Evolutionary conservation across 2,329 filamentous ascomycete genomes (phyloP).

Genomic region (Talaromyces sp.): DNA sequence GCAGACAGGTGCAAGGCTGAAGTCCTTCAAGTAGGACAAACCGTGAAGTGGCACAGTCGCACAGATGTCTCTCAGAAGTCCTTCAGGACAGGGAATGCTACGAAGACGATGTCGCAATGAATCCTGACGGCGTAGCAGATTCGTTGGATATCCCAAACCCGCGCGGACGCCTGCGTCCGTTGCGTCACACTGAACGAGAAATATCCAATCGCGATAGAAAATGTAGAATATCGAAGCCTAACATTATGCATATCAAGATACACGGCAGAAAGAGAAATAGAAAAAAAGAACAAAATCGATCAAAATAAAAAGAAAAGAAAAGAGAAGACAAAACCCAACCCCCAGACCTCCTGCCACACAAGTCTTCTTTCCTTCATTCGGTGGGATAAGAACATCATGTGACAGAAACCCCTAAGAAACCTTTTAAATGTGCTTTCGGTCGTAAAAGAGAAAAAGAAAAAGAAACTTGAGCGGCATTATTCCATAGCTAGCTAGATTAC

Average conservation of each 20-base stretch:
- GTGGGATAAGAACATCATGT: not conserved
- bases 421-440: not conserved
- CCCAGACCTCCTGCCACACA: conserved; percentile 4
- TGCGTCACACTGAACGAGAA: not conserved
- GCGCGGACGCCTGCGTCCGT: no score
- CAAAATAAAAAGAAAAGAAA: not conserved
- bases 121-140: not conserved
- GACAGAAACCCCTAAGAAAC: not conserved
- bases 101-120: not conserved
- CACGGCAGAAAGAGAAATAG: not conserved
- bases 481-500: conserved; percentile 16
- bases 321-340: conserved; percentile 1
- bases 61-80: no score
- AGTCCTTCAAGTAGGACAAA: not conserved
- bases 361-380: not conserved
- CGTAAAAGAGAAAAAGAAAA: not conserved
- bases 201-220: no score
- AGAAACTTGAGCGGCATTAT: conserved; percentile 14
- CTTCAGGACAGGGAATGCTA: not conserved
- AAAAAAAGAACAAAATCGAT: not conserved
- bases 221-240: not conserved
- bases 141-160: not conserved
- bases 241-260: not conserved
- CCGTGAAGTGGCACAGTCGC: not conserved
- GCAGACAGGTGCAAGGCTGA: not conserved